phyloP scores from a whole-genome alignment of 352 stramenopile genomes.

The Phytophthora brassicae region DNA sequence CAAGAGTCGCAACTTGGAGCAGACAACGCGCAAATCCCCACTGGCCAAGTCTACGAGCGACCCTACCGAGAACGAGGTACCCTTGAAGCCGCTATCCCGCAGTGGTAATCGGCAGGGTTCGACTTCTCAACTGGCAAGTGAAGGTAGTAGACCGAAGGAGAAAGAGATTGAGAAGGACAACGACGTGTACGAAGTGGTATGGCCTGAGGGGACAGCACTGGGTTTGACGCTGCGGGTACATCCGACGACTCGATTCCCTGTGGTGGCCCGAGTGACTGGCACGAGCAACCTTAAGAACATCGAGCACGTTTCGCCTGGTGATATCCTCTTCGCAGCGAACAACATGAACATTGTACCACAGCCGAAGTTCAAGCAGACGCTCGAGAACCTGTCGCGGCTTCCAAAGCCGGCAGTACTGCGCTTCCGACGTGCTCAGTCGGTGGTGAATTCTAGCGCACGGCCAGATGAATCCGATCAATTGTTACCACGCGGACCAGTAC shows the following conservation, averaged over 20 bases:
- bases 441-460: slow-evolving; percentile 31
- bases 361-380: slow-evolving; percentile 78
- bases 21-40: slow-evolving; percentile 41
- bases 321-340: slow-evolving; percentile 74
- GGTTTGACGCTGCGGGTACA: slow-evolving; percentile 70
- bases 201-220: slow-evolving; percentile 65
- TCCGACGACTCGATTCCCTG: slow-evolving; percentile 66
- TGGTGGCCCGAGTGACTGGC: slow-evolving; percentile 71
- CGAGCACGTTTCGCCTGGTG: slow-evolving; percentile 66
- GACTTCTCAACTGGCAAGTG: slow-evolving; percentile 20
- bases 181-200: slow-evolving; percentile 75
- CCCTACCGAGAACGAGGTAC: slow-evolving; percentile 31
- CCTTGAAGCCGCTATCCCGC: slow-evolving; percentile 48
- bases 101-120: slow-evolving; percentile 31
- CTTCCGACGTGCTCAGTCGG: slow-evolving; percentile 52
- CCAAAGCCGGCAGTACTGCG: slow-evolving; percentile 72
- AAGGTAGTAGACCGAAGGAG: slow-evolving; percentile 21
- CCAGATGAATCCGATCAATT: slow-evolving; percentile 48
- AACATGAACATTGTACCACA: slow-evolving; percentile 73
- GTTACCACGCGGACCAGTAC: slow-evolving; percentile 50
- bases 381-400: slow-evolving; percentile 69
- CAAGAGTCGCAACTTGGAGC: slow-evolving; percentile 51
- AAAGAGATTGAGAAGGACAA: slow-evolving; percentile 42
- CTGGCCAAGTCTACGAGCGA: slow-evolving; percentile 44
- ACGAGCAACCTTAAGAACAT: slow-evolving; percentile 81